Evolutionary conservation across 371 early-diverging fungal species (phyloP).

Genomic region (Gilbertella persicaria): DNA sequence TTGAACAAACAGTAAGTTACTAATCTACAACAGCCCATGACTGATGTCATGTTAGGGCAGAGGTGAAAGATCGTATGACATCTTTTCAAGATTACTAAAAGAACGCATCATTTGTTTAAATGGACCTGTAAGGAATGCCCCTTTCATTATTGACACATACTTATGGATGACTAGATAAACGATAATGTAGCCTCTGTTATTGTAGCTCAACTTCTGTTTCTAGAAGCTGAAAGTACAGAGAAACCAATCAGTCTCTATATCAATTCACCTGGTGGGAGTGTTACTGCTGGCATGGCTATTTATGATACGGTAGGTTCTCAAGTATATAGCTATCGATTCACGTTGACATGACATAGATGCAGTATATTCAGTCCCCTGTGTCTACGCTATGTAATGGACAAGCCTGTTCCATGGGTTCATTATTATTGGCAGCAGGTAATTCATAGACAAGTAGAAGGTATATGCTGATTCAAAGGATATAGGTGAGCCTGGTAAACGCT

Average conservation of each 20-base stretch:
- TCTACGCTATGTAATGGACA: constrained; percentile 95
- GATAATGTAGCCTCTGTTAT: constrained; percentile 83
- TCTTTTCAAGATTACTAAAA: constrained; percentile 94
- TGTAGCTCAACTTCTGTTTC: constrained; percentile 93
- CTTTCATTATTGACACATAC: constrained; percentile 2
- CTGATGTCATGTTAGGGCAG: constrained; percentile 44
- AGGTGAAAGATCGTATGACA: constrained; percentile 91
- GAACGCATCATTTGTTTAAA: constrained; percentile 95
- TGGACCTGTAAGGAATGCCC: constrained; percentile 64
- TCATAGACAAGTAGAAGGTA: constrained; percentile 1
- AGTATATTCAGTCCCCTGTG: constrained; percentile 91
- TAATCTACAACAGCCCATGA: too few relatives aligned
- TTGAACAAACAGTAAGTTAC: constrained; percentile 68
- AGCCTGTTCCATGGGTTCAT: constrained; percentile 97
- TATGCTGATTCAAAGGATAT: too few relatives aligned
- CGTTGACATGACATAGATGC: constrained; percentile 38
- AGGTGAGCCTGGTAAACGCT: constrained; percentile 88
- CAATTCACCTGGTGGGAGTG: constrained; percentile 95
- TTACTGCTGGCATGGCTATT: constrained; percentile 95
- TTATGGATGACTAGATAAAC: constrained; percentile 58
- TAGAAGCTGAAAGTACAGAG: constrained; percentile 93
- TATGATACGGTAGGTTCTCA: constrained; percentile 76
- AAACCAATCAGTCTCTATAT: constrained; percentile 94
- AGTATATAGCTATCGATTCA: neutral
- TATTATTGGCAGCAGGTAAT: constrained; percentile 85